These are phyloP conservation scores for Nigrospora sphaerica DNA, from an alignment of 2,329 filamentous ascomycete species.

Conservation along the genomic window DNA sequence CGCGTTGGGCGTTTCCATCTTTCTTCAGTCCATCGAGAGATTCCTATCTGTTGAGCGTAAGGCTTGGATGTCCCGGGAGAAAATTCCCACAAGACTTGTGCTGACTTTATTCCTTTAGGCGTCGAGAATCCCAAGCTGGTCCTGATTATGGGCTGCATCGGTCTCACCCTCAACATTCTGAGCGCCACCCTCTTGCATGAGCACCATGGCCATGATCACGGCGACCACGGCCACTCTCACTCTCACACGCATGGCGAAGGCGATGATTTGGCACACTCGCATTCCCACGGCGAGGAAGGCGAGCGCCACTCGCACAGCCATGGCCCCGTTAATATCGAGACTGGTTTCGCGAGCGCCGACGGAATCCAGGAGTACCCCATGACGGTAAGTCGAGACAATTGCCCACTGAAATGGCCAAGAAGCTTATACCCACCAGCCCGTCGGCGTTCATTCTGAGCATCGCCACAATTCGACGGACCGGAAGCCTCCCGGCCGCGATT, in stretches of 20 bases:
- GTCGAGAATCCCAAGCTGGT: slow-evolving; percentile 60
- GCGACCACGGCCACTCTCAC: slow-evolving; percentile 19
- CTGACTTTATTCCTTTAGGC: slow-evolving; percentile 26
- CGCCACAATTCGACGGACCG: slow-evolving; percentile 28
- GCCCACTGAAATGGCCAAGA: not conserved
- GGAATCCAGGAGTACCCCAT: slow-evolving; percentile 15
- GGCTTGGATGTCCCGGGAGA: slow-evolving; percentile 8
- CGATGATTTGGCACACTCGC: not conserved
- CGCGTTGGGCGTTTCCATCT: slow-evolving; percentile 64
- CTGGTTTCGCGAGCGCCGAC: slow-evolving; percentile 11
- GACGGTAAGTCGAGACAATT: slow-evolving; percentile 11
- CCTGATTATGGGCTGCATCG: slow-evolving; percentile 62
- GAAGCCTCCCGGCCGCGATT: slow-evolving; percentile 38
- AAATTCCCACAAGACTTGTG: too few relatives aligned
- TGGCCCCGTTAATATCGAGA: slow-evolving; percentile 14
- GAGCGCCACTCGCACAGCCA: not conserved
- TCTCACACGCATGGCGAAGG: slow-evolving; percentile 7
- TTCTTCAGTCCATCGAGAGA: slow-evolving; percentile 66
- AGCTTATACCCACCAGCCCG: slow-evolving; percentile 11
- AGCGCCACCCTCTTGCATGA: slow-evolving; percentile 51
- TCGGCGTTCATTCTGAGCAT: slow-evolving; percentile 39
- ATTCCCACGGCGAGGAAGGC: not conserved
- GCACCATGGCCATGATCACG: slow-evolving; percentile 18
- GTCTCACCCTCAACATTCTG: slow-evolving; percentile 60
- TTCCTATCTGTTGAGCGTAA: slow-evolving; percentile 52